Evolutionary conservation across 371 early-diverging fungal genomes (phyloP).

Genomic region (Syncephalis fuscata): DNA sequence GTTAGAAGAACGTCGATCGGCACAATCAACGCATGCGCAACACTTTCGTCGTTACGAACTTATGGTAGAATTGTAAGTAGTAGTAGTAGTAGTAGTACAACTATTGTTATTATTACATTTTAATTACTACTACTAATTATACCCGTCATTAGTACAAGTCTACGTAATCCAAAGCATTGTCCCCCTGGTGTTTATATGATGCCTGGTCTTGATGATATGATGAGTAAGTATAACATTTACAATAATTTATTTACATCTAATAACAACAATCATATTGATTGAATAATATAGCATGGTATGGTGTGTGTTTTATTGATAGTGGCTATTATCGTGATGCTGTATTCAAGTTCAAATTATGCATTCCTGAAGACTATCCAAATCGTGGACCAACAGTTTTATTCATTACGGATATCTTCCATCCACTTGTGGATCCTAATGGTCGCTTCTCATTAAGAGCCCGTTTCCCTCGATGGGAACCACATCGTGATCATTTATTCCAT

Average conservation of each 20-base stretch:
- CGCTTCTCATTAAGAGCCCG: constrained; percentile 48
- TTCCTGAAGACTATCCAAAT: constrained; percentile 76
- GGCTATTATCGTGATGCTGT: constrained; percentile 87
- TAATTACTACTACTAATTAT: constrained; percentile 1
- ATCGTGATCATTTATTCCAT: constrained; percentile 66
- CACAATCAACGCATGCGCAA: neutral
- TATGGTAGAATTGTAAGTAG: constrained; percentile 33
- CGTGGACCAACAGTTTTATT: constrained; percentile 77
- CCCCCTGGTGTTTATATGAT: constrained; percentile 76
- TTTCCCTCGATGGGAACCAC: constrained; percentile 67
- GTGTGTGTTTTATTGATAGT: constrained; percentile 66
- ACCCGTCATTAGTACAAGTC: constrained; percentile 35
- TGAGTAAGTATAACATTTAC: constrained; percentile 23
- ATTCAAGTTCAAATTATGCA: constrained; percentile 77
- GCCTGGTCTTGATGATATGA: constrained; percentile 59
- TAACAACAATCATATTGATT: constrained; percentile 1
- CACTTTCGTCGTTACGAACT: constrained; percentile 25
- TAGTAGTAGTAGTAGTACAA: no score
- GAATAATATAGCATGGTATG: constrained; percentile 52
- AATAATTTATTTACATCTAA: neutral
- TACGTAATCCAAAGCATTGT: constrained; percentile 57
- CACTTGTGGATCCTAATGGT: constrained; percentile 64
- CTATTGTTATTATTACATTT: no score
- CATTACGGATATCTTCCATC: constrained; percentile 85
- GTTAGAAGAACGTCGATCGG: no score